Evolutionary conservation across 2,329 filamentous ascomycete genomes (phyloP).

Genomic region (Aspergillus fumigatus): DNA sequence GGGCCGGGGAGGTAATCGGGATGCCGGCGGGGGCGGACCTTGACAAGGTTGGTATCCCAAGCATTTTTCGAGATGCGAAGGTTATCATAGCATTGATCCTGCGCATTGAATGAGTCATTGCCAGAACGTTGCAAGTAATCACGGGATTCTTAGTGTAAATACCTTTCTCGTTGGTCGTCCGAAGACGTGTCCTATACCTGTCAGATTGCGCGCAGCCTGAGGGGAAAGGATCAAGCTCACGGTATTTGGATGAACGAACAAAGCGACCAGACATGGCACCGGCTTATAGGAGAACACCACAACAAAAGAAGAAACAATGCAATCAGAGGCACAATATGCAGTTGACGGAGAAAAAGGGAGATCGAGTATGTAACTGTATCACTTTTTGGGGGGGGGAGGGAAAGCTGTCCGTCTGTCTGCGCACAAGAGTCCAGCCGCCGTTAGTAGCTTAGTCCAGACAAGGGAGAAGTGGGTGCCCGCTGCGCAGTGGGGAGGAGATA

Average conservation of each 20-base stretch:
- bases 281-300: conserved; percentile 9
- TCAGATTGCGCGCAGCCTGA: conserved; percentile 24
- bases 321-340: conserved; percentile 9
- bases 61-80: conserved; percentile 95
- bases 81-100: conserved; percentile 98
- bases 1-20: conserved; percentile 13
- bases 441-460: conserved; percentile 1
- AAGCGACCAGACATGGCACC: conserved; percentile 63
- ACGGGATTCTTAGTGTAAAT: conserved; percentile 13
- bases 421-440: conserved; percentile 1
- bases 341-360: conserved; percentile 11
- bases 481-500: not conserved
- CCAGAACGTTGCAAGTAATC: not conserved
- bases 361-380: not conserved
- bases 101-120: conserved; percentile 6
- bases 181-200: conserved; percentile 77
- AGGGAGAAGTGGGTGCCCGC: conserved; percentile 1
- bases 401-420: conserved; percentile 7
- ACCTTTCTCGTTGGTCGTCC: conserved; percentile 88
- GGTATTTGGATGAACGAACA: conserved; percentile 69
- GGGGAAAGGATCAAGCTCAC: conserved; percentile 43
- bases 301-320: conserved; percentile 10
- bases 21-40: conserved; percentile 56
- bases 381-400: not conserved
- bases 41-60: conserved; percentile 98